Base-by-base conservation (phyloP, 148 eudicot genomes). In the Fagopyrum tataricum region DNA sequence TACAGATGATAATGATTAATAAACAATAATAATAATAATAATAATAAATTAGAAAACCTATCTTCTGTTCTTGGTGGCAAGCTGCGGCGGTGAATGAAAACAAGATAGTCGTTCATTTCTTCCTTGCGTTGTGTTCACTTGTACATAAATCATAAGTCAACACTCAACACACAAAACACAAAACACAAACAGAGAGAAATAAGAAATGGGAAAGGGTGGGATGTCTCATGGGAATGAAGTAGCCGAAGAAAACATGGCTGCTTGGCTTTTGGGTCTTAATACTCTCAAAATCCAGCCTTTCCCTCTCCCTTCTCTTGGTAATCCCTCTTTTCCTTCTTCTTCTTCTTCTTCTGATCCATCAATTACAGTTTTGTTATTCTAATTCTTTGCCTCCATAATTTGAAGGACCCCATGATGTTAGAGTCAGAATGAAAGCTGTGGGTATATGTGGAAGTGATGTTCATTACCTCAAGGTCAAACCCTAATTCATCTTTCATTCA, bases 361-460 rank as follows among this genome's bases (percentile, higher is more conserved):
- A 31, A 31, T 31, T 23, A 18, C 13, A 20, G 1, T 55, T 9
- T 43, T 26, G 40, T 18, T 41, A 24, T 12, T 62, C 42, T 62
- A 31, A 64, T 31, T 64, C 69, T 64, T 64, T 64, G 69, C 6
- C 13, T 21, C 15, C 6, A 31, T 14, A 64, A 64, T 64, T 43
- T 39, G 2, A 59, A 92, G 99, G 99, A 61, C 90, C 92, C 44
- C 82, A 87, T 85, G 99, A 95, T 87, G 97, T 87, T 66, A 87
- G 85, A 82, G 87, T 95, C 4, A 87, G 82, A 74, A 95, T 95
- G 93, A 95, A 95, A 83, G 97, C 99, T 79, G 99, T 95, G 72
- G 99, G 99, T 53, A 95, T 95, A 10, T 95, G 99, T 81, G 99
- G 97, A 71, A 95, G 99, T 80, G 99, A 95, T 87, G 97, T 95